Conservation (phyloP, 768 basidiomycete genomes). For the Rhizopogon salebrosus region DNA sequence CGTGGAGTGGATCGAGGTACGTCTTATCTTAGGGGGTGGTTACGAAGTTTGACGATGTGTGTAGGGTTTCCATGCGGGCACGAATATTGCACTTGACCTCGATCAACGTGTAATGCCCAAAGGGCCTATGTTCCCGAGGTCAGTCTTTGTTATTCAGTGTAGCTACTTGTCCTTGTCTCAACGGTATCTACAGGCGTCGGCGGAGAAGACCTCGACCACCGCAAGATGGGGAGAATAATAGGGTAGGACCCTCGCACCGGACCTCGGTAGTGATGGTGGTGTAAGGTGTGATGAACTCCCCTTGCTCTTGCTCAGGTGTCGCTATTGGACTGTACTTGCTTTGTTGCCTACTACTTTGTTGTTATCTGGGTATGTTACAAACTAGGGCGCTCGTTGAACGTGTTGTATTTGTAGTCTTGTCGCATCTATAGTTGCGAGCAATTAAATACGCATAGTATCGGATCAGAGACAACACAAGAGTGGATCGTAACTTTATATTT, state of each 20-base stretch:
- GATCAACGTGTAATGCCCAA: constrained; percentile 91
- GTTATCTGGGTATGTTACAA: too few relatives aligned
- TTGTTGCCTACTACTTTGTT: neutral
- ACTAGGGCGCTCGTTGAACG: too few relatives aligned
- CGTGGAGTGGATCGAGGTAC: constrained; percentile 94
- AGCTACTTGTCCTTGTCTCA: neutral
- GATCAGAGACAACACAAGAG: neutral
- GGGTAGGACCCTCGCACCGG: neutral
- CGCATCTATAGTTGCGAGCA: too few relatives aligned
- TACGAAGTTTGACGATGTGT: constrained; percentile 5
- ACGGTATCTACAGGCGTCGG: constrained; percentile 15
- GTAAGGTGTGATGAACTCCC: neutral
- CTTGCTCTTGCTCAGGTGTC: neutral
- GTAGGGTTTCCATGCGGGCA: constrained; percentile 87
- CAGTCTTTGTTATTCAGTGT: neutral
- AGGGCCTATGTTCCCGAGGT: constrained; percentile 83
- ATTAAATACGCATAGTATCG: too few relatives aligned
- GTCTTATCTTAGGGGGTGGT: constrained; percentile 1
- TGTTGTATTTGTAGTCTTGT: too few relatives aligned
- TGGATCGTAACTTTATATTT: too few relatives aligned
- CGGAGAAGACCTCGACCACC: constrained; percentile 23
- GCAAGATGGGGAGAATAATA: constrained; percentile 6
- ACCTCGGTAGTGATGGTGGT: neutral
- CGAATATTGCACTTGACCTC: constrained; percentile 87
- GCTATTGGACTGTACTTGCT: neutral